Evolutionary conservation across 768 basidiomycete genomes (phyloP).

Genomic region (Termitomyces sp.): DNA sequence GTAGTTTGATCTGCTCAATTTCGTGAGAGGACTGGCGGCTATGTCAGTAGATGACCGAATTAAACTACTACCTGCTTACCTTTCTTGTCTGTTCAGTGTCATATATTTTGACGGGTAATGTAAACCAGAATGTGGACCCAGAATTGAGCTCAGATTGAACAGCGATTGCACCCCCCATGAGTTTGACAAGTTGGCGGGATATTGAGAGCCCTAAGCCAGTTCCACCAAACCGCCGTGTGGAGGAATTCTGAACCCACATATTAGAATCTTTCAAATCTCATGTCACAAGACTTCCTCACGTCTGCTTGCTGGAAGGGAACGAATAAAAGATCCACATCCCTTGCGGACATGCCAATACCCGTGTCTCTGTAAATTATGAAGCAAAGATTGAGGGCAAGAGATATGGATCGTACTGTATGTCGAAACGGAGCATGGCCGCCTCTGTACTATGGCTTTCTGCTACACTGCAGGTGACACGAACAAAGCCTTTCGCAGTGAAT

Average conservation of each 20-base stretch:
- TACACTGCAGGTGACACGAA: constrained; percentile 55
- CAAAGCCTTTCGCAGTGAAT: constrained; percentile 64
- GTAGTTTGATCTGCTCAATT: constrained; percentile 44
- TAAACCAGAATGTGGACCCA: constrained; percentile 75
- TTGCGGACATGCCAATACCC: constrained; percentile 67
- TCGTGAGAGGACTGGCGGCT: constrained; percentile 42
- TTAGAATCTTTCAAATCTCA: background rate
- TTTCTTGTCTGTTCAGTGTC: constrained; percentile 55
- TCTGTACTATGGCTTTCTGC: constrained; percentile 43
- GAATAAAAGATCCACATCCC: constrained; percentile 66
- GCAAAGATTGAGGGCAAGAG: background rate
- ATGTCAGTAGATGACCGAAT: constrained; percentile 1
- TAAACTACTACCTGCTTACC: constrained; percentile 30
- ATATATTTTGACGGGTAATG: constrained; percentile 62
- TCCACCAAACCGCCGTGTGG: constrained; percentile 73
- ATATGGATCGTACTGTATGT: constrained; percentile 49
- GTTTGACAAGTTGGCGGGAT: constrained; percentile 69
- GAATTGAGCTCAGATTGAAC: constrained; percentile 62
- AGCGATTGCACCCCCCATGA: constrained; percentile 75
- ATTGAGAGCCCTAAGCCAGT: constrained; percentile 78
- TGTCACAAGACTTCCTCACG: constrained; percentile 23
- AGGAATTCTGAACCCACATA: constrained; percentile 49
- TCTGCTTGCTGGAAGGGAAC: constrained; percentile 79
- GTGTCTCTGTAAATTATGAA: constrained; percentile 49
- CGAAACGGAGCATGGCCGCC: constrained; percentile 59